A percentile compares a stretch with the other conserved stretches of the same genome.
Conservation (phyloP, 129 eudicot genomes). For the Heracleum sosnowskyi region DNA sequence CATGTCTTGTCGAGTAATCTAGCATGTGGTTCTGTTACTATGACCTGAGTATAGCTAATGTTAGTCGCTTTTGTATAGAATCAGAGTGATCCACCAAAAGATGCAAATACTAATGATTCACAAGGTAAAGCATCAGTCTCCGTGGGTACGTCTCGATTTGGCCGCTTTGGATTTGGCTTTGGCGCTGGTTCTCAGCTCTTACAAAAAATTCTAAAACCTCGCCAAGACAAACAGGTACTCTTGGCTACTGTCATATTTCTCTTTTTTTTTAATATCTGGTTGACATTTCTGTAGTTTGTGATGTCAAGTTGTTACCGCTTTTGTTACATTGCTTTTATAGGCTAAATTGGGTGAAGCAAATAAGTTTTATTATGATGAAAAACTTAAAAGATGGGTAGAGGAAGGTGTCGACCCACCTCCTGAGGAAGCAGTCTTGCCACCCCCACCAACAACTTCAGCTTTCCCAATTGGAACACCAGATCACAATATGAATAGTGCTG, state of each 20-base stretch:
- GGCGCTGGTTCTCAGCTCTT: slow-evolving; percentile 71
- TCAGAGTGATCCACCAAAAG: slow-evolving; percentile 57
- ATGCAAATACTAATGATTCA: slow-evolving; percentile 36
- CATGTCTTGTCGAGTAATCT: background rate
- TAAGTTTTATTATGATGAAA: slow-evolving; percentile 80
- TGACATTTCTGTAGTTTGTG: too few species aligned
- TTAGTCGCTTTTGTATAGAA: slow-evolving; percentile 27
- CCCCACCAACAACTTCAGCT: slow-evolving; percentile 62
- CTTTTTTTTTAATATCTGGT: background rate
- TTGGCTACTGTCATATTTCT: background rate
- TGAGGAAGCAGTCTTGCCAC: slow-evolving; percentile 71
- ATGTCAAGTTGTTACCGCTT: slow-evolving; percentile 7
- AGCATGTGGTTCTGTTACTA: background rate
- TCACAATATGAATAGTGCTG: slow-evolving; percentile 39
- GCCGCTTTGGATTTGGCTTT: slow-evolving; percentile 82
- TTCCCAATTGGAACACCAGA: slow-evolving; percentile 63
- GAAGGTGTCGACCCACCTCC: slow-evolving; percentile 86
- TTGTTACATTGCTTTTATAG: slow-evolving; percentile 25
- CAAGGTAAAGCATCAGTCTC: slow-evolving; percentile 50
- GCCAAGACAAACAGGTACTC: slow-evolving; percentile 78
- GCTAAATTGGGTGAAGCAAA: slow-evolving; percentile 85
- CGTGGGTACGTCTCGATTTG: slow-evolving; percentile 55
- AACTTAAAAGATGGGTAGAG: slow-evolving; percentile 98
- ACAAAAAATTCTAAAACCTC: slow-evolving; percentile 62
- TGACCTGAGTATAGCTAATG: slow-evolving; percentile 6